Evolutionary conservation across 352 stramenopile genomes (phyloP), one percentile per base, ranked within the genome.

Genomic region (Globisporangium abappressorium): DNA sequence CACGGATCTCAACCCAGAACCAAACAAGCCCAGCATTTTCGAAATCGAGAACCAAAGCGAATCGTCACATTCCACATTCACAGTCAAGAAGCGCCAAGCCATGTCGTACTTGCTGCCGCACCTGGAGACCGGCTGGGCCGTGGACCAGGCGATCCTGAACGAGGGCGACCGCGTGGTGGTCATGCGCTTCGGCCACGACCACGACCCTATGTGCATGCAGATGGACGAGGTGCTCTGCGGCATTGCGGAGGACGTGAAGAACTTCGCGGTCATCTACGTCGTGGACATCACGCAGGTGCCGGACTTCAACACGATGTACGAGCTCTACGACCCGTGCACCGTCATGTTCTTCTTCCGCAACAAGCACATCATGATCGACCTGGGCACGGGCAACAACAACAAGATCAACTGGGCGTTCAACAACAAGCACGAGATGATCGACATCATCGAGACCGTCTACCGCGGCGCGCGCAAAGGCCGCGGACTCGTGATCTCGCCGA

Each of bases 341-440:
- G 97, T 99, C 71, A 99, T 99, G 98, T 99, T 99, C 77, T 99
- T 99, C 82, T 99, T 99, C 87, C 90, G 97, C 54, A 99, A 99
- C 84, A 99, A 99, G 81, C 98, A 99, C 79, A 99, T 99, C 68
- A 99, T 99, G 98, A 98, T 99, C 60, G 98, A 99, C 85, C 76
- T 99, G 33, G 98, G 98, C 59, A 99, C 98, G 51, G 98, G 98
- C 69, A 99, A 99, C 85, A 99, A 99, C 83, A 99, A 99, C 86
- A 99, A 99, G 82, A 99, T 99, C 78, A 99, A 99, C 80, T 99
- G 95, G 96, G 94, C 97, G 33, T 96, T 94, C 71, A 97, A 97
- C 65, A 97, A 99, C 76, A 98, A 99, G 77, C 80, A 98, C 67
- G 97, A 99, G 84, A 97, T 99, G 72, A 99, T 99, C 73, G 97